Percentiles rank a stretch among this genome's conserved stretches.
These are phyloP conservation scores for Yamadazyma atmosphaerica DNA, from an alignment of 1,139 yeast species.

Conservation along the genomic window DNA sequence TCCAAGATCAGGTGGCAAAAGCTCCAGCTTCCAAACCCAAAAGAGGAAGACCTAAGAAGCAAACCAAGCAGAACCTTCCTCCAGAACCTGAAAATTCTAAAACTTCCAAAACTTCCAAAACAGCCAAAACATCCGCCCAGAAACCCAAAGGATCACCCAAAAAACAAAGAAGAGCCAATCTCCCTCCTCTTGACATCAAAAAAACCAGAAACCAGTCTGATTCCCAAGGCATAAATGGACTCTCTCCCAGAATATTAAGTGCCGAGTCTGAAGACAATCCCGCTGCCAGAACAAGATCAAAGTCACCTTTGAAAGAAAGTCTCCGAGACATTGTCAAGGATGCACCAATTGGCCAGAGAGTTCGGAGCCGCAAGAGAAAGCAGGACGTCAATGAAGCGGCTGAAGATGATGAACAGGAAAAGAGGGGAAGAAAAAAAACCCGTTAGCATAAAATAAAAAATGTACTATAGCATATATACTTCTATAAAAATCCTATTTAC, in stretches of 20 bases:
- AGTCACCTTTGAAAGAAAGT: slow-evolving; percentile 41
- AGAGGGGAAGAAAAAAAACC: slow-evolving; percentile 1
- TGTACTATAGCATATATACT: slow-evolving; percentile 1
- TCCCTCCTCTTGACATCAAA: too few relatives aligned
- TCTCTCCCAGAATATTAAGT: too few relatives aligned
- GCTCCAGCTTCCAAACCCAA: too few relatives aligned
- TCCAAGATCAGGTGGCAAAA: too few relatives aligned
- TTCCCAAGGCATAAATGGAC: too few relatives aligned
- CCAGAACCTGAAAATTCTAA: neutral
- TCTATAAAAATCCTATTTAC: slow-evolving; percentile 9
- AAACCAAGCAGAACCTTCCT: neutral
- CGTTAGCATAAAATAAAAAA: neutral
- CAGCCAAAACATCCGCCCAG: too few relatives aligned
- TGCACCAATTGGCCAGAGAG: slow-evolving; percentile 18
- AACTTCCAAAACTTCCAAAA: too few relatives aligned
- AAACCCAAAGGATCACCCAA: too few relatives aligned
- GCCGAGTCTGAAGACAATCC: slow-evolving; percentile 1
- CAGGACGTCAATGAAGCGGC: slow-evolving; percentile 4
- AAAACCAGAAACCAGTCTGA: neutral
- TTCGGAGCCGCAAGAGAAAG: slow-evolving; percentile 12
- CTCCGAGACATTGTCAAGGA: slow-evolving; percentile 28
- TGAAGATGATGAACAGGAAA: slow-evolving; percentile 1
- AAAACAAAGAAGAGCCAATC: too few relatives aligned
- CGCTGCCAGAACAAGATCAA: slow-evolving; percentile 35
- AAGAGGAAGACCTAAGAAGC: slow-evolving; percentile 2